Base-by-base conservation (phyloP, 1,139 yeast genomes). In the Lodderomyces orthopsilosis region DNA sequence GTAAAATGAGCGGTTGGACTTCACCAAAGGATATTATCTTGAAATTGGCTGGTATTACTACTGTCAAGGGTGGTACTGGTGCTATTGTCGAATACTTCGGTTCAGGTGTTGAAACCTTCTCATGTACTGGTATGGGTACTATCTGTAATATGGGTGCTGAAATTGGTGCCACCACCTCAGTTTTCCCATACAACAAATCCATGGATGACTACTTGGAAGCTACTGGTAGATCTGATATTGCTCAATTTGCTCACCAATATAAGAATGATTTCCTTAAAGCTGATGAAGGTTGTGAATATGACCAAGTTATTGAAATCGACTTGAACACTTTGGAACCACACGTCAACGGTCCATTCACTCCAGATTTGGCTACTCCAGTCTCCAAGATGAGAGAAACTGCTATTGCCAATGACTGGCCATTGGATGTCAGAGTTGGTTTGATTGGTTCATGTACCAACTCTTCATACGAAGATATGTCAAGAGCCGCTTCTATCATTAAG, bases 71-170 rank as follows among this genome's bases (percentile, higher is more conserved):
- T 79, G 98, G 98, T 77, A 93, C 98, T 50, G 98, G 98, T 74
- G 78, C 88, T 63, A 91, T 93, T 68, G 94, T 93, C 54, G 98
- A 93, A 77, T 93, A 93, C 79, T 91, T 85, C 63, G 98, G 98
- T 74, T 88, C 85, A 42, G 98, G 98, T 82, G 91, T 91, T 54
- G 85, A 88, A 62, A 84, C 96, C 53, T 87, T 93, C 74, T 88
- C 96, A 41, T 90, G 96, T 76, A 91, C 98, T 53, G 98, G 98
- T 82, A 91, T 91, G 98, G 98, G 95, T 70, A 91, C 98, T 62
- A 93, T 91, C 74, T 91, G 98, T 83, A 91, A 91, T 74, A 91
- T 91, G 98, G 98, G 98, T 83, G 98, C 98, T 57, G 98, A 91
- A 76, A 89, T 91, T 59, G 98, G 98, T 79, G 98, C 98, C 51